These are phyloP conservation scores for Sclerotinia subarctica DNA, from an alignment of 2,329 filamentous ascomycete species.

Conservation along the genomic window DNA sequence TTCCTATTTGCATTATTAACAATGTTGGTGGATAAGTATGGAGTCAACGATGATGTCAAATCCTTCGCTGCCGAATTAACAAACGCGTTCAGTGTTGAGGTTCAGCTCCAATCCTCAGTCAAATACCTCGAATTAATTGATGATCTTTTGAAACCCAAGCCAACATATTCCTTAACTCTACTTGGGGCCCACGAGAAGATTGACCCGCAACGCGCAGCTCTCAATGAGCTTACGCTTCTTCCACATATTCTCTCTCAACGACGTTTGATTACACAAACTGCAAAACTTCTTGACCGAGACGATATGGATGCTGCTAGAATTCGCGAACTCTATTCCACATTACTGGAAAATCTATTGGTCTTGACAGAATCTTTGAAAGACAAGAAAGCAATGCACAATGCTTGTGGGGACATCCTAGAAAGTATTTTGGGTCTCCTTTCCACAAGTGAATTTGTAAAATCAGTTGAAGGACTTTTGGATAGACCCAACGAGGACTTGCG, in stretches of 20 bases:
- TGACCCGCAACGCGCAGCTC: conserved; percentile 50
- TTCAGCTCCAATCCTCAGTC: conserved; percentile 75
- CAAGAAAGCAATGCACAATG: conserved; percentile 53
- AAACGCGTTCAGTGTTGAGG: conserved; percentile 66
- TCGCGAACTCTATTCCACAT: conserved; percentile 64
- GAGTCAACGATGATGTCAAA: conserved; percentile 68
- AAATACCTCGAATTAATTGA: conserved; percentile 72
- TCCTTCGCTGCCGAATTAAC: conserved; percentile 75
- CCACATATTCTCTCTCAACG: conserved; percentile 57
- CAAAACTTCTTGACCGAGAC: conserved; percentile 55
- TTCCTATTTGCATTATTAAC: conserved; percentile 84
- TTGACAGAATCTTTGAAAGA: conserved; percentile 63
- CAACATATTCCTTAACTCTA: conserved; percentile 67
- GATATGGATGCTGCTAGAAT: conserved; percentile 65
- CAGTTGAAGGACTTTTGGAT: conserved; percentile 77
- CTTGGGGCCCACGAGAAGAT: conserved; percentile 57
- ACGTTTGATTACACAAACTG: conserved; percentile 54
- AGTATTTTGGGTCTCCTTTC: conserved; percentile 82
- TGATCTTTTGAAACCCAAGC: conserved; percentile 74
- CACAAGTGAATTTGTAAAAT: conserved; percentile 83
- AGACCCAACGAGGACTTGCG: conserved; percentile 72
- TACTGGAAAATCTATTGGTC: conserved; percentile 62
- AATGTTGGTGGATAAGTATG: conserved; percentile 88
- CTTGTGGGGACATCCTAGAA: conserved; percentile 68
- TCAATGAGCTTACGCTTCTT: conserved; percentile 55